Evolutionary conservation across 108 stramenopile species (phyloP).

Genomic region (Fragilariopsis cylindrus): DNA sequence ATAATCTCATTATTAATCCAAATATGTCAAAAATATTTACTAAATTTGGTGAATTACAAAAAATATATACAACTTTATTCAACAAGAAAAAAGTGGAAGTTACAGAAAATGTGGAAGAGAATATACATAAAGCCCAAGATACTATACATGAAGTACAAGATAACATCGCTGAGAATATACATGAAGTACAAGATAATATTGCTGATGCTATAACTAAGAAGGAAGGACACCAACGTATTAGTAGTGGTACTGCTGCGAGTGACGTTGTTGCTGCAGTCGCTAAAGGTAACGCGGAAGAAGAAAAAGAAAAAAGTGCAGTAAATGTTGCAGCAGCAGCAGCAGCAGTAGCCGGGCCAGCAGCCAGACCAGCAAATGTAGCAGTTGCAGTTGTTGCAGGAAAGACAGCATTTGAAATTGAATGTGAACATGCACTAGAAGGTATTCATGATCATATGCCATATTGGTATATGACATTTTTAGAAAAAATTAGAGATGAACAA

Average conservation of each 20-base stretch:
- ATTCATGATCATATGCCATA: constrained; percentile 22
- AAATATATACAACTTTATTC: neutral
- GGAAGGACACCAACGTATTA: neutral
- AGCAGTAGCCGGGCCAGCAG: neutral
- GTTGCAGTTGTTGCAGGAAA: neutral
- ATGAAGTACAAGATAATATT: neutral
- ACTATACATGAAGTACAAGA: neutral
- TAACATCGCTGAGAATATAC: neutral
- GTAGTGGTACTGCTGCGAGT: too few species aligned
- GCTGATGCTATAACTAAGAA: neutral
- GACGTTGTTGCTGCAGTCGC: too few species aligned
- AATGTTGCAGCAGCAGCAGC: too few species aligned
- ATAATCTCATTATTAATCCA: constrained; percentile 33
- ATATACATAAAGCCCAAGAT: neutral
- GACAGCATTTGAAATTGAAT: constrained; percentile 9
- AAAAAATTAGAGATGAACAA: constrained; percentile 2
- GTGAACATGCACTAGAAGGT: constrained; percentile 5
- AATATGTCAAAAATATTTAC: constrained; percentile 13
- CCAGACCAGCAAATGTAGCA: neutral
- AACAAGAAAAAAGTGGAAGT: neutral
- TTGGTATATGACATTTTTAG: constrained; percentile 17
- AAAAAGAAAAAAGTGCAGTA: too few species aligned
- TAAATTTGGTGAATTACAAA: constrained; percentile 2
- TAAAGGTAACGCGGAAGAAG: too few species aligned
- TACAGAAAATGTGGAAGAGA: neutral